Percentiles rank a stretch among this genome's conserved stretches.
These are phyloP conservation scores for Aspergillus saccharolyticus DNA, from an alignment of 495 filamentous ascomycete species.

Conservation along the genomic window DNA sequence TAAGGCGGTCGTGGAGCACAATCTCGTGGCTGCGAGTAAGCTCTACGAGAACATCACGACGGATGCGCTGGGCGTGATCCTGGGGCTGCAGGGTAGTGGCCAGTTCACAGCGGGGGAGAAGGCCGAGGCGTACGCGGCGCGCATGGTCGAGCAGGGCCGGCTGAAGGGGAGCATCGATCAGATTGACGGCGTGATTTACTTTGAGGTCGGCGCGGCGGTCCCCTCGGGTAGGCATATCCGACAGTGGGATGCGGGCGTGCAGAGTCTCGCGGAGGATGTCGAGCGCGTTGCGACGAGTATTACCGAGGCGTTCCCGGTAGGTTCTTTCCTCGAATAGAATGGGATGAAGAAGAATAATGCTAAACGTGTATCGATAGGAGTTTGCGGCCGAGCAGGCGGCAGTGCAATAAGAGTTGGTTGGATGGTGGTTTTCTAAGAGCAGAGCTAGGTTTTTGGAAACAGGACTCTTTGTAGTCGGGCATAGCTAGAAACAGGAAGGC, in stretches of 20 bases:
- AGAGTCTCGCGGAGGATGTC: conserved; percentile 78
- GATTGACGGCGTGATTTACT: conserved; percentile 82
- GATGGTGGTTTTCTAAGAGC: too few relatives aligned
- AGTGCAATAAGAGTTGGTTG: conserved; percentile 14
- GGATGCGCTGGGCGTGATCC: conserved; percentile 66
- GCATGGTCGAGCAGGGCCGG: conserved; percentile 92
- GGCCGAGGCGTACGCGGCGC: conserved; percentile 86
- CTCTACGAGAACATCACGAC: conserved; percentile 87
- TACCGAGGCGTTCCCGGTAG: conserved; percentile 39
- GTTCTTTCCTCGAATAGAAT: conserved; percentile 8
- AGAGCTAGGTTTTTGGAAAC: neutral
- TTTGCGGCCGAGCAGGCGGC: conserved; percentile 28
- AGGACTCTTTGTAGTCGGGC: too few relatives aligned
- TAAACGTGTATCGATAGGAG: conserved; percentile 24
- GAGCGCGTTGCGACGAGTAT: conserved; percentile 66
- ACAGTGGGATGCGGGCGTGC: conserved; percentile 85
- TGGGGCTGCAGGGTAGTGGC: conserved; percentile 54
- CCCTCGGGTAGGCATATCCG: conserved; percentile 64
- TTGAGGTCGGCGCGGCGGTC: conserved; percentile 56
- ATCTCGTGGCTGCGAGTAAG: conserved; percentile 77
- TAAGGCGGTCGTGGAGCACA: conserved; percentile 93
- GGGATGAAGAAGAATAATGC: neutral
- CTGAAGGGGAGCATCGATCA: conserved; percentile 88
- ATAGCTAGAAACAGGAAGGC: too few relatives aligned
- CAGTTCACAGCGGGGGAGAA: conserved; percentile 59